Percentiles rank a stretch among this genome's conserved stretches.
These are phyloP conservation scores for Seminavis robusta DNA, from an alignment of 108 stramenopile genomes.

Conservation along the genomic window DNA sequence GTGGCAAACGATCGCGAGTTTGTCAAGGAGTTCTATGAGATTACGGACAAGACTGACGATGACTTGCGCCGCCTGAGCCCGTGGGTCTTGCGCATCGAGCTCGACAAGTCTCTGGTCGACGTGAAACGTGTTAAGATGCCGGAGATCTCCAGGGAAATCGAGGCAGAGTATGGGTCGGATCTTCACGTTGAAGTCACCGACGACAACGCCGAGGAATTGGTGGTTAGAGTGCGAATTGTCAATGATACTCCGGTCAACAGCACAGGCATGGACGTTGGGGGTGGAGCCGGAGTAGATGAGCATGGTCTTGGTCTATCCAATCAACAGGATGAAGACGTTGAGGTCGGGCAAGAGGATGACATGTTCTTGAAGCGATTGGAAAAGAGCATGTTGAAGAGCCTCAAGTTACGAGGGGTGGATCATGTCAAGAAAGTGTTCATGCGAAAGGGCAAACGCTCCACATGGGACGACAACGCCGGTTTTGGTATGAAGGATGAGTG, in stretches of 20 bases:
- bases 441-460: conserved; percentile 79
- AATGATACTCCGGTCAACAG: conserved; percentile 73
- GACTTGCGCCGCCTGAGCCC: conserved; percentile 87
- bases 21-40: conserved; percentile 90
- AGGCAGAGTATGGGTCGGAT: conserved; percentile 79
- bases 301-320: no score
- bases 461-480: conserved; percentile 86
- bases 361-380: conserved; percentile 92
- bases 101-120: conserved; percentile 84
- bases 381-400: conserved; percentile 80
- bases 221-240: conserved; percentile 89
- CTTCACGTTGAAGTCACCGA: conserved; percentile 90
- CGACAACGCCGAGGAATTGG: conserved; percentile 89
- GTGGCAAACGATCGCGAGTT: conserved; percentile 89
- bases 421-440: conserved; percentile 96
- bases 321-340: conserved; percentile 53
- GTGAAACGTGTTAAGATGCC: conserved; percentile 90
- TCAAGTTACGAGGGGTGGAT: conserved; percentile 91
- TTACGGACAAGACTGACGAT: conserved; percentile 80
- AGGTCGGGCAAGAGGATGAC: conserved; percentile 89
- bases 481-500: conserved; percentile 86
- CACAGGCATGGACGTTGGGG: conserved; percentile 9
- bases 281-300: conserved; percentile 53
- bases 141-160: conserved; percentile 80
- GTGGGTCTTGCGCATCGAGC: conserved; percentile 96